Evolutionary conservation across 1,284 basidiomycete species (phyloP).

Genomic region (Paramarasmius palmivorus): DNA sequence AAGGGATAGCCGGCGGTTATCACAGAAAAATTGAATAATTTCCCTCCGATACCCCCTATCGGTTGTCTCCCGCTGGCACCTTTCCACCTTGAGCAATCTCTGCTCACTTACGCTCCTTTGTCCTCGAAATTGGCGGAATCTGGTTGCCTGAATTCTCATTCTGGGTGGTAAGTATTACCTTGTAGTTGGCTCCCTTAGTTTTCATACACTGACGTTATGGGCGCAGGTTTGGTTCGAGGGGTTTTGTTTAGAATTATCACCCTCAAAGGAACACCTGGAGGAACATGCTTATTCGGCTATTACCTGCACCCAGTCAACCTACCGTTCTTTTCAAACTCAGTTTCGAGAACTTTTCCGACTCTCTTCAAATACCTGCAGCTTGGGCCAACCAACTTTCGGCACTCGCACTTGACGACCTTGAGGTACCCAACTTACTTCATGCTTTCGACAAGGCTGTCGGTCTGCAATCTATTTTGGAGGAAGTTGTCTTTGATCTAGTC

Average conservation of each 20-base stretch:
- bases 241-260: no score
- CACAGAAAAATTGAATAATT: no score
- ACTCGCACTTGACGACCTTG: slow-evolving; percentile 55
- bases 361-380: slow-evolving; percentile 46
- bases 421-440: slow-evolving; percentile 56
- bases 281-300: slow-evolving; percentile 69
- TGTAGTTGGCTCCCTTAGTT: no score
- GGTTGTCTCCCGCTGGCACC: no score
- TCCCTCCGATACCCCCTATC: no score
- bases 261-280: neutral
- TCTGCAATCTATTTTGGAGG: slow-evolving; percentile 52
- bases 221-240: no score
- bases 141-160: neutral
- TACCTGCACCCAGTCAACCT: slow-evolving; percentile 51
- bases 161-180: no score
- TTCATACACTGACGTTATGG: no score
- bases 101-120: no score
- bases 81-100: no score
- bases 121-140: neutral
- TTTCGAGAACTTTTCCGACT: slow-evolving; percentile 53
- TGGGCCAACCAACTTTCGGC: slow-evolving; percentile 59
- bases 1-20: no score
- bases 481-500: slow-evolving; percentile 61
- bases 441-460: slow-evolving; percentile 66
- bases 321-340: slow-evolving; percentile 73